Evolutionary conservation across 495 filamentous ascomycete genomes (phyloP), one percentile per base, ranked within the genome.

Genomic region (Aspergillus kassunensis): DNA sequence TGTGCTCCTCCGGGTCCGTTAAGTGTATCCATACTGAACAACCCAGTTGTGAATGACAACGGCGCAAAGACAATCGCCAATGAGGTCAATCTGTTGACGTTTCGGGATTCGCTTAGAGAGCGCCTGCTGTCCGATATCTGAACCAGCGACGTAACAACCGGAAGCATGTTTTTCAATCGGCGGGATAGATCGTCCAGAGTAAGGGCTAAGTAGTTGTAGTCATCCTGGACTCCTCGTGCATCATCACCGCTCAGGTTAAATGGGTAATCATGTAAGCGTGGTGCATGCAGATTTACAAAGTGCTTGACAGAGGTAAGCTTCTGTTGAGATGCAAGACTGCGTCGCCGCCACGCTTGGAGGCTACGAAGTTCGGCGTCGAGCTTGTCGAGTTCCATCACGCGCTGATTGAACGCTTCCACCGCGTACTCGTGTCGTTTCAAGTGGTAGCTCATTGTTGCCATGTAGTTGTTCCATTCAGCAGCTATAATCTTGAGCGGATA

Each of bases 51-150:
- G 39, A 49, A 49, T 0, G 30, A 35, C 19, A 48, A 25, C 12
- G 44, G 44, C 3, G 31, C 31, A 25, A 48, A 48, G 31, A 48
- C 8, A 13, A 48, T 25, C 16, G 44, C 44, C 18, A 48, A 9
- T 9, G 31, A 48, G 2, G 45, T 37, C 19, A 49, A 33, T 25
- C 45, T 34, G 21, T 35, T 49, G 19, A 49, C 21, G 27, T 49
- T 49, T 7, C 33, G 20, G 7, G 45, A 35, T 20, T 49, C 45
- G 8, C 11, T 15, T 4, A 49, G 33, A 7, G 45, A 24, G 16
- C 31, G 45, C 21, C 45, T 18, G 19, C 31, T 49, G 20, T 49
- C 45, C 4, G 45, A 49, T 37, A 49, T 37, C 33, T 49, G 45
- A 9, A 49, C 45, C 19, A 49, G 19, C 4, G 45, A 49, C 10